These are phyloP conservation scores for Exophiala bonariae DNA, from an alignment of 2,329 filamentous ascomycete species.

Conservation along the genomic window DNA sequence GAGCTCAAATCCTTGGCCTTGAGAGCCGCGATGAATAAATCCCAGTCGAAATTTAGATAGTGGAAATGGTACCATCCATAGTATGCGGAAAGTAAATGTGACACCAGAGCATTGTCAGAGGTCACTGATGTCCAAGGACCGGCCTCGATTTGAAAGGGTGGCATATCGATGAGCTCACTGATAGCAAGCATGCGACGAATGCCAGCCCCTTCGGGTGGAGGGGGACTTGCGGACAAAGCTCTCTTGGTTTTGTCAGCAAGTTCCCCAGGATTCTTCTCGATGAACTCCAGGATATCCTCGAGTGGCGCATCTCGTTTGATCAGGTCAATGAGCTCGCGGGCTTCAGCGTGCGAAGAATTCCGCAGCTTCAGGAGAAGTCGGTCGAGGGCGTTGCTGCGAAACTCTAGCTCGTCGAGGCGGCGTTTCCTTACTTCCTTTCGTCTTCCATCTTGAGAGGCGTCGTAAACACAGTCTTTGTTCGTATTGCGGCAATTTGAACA, in stretches of 20 bases:
- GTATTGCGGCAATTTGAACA: conserved; percentile 37
- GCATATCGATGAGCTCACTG: conserved; percentile 12
- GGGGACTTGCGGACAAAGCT: conserved; percentile 13
- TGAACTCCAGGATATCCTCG: conserved; percentile 29
- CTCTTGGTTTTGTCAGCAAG: conserved; percentile 8
- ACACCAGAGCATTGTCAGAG: conserved; percentile 33
- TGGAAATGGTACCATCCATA: conserved; percentile 34
- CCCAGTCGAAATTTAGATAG: conserved; percentile 34
- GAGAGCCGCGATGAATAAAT: conserved; percentile 34
- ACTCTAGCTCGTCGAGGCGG: conserved; percentile 35
- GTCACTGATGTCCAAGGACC: conserved; percentile 34
- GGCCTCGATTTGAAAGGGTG: conserved; percentile 8
- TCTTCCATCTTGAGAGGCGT: conserved; percentile 36
- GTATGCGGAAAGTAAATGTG: conserved; percentile 35
- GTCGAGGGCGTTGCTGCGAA: conserved; percentile 35
- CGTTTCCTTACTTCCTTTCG: conserved; percentile 39
- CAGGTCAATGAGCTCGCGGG: conserved; percentile 30
- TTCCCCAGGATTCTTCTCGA: conserved; percentile 18
- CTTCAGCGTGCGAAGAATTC: conserved; percentile 29
- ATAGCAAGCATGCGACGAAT: conserved; percentile 14
- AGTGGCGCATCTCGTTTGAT: conserved; percentile 32
- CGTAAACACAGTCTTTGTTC: conserved; percentile 36
- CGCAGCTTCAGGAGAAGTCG: conserved; percentile 34
- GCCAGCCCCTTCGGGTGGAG: conserved; percentile 1
- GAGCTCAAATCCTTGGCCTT: conserved; percentile 27